These are phyloP conservation scores for Scheffersomyces cryptocercus DNA, from an alignment of 1,139 yeast species.

Conservation along the genomic window DNA sequence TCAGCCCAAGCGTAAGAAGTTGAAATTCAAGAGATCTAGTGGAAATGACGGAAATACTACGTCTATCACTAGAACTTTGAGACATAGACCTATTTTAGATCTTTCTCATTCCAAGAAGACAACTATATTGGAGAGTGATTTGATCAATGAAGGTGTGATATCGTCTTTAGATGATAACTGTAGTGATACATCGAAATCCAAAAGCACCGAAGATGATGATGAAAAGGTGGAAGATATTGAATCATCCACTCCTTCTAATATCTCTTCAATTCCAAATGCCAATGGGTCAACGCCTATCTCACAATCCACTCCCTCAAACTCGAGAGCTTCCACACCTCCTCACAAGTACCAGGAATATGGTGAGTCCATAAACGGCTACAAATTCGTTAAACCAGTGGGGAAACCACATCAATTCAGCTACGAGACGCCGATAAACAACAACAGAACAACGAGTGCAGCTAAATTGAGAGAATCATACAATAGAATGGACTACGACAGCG, in stretches of 20 bases:
- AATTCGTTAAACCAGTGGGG: constrained; percentile 28
- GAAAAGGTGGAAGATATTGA: constrained; percentile 9
- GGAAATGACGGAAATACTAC: constrained; percentile 16
- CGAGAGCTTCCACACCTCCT: constrained; percentile 23
- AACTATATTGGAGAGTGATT: background rate
- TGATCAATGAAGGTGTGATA: background rate
- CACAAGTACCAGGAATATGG: constrained; percentile 21
- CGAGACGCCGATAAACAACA: constrained; percentile 22
- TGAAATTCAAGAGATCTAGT: constrained; percentile 12
- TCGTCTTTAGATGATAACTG: background rate
- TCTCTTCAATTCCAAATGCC: constrained; percentile 4
- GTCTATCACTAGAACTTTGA: constrained; percentile 12
- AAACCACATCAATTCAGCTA: constrained; percentile 15
- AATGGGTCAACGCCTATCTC: constrained; percentile 20
- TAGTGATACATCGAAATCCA: too few species aligned
- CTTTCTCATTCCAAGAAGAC: constrained; percentile 17
- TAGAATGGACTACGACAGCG: constrained; percentile 11
- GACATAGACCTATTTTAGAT: constrained; percentile 15
- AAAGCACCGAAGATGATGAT: constrained; percentile 3
- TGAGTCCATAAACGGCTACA: constrained; percentile 34
- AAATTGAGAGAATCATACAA: constrained; percentile 17
- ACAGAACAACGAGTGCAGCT: constrained; percentile 3
- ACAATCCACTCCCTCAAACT: constrained; percentile 26
- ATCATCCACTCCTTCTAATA: constrained; percentile 4
- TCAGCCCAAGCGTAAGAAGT: constrained; percentile 22